Conservation (phyloP, 768 basidiomycete genomes). For the Omphalotus guepiniiformis region DNA sequence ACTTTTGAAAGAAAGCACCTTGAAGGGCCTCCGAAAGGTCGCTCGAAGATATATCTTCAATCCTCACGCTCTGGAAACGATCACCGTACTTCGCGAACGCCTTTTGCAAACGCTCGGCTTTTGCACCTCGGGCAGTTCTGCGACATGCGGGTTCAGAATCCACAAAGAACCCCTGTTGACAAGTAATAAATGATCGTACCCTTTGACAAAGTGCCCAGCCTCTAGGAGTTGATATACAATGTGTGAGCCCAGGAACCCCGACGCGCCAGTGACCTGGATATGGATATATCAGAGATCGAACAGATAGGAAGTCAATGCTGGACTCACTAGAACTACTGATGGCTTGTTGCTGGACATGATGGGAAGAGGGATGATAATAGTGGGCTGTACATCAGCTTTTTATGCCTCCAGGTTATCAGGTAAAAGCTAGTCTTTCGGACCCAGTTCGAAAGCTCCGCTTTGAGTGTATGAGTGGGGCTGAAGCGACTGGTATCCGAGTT, state of each 20-base stretch:
- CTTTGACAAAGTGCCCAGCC: slow-evolving; percentile 13
- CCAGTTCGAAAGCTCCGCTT: no score
- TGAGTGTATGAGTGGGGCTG: no score
- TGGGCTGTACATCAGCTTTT: no score
- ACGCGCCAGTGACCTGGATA: slow-evolving; percentile 19
- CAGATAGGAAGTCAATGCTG: no score
- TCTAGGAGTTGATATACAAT: slow-evolving; percentile 14
- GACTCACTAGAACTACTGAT: no score
- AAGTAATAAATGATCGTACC: slow-evolving; percentile 1
- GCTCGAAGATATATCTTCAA: slow-evolving; percentile 8
- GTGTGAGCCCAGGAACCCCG: slow-evolving; percentile 15
- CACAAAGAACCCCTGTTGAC: not conserved
- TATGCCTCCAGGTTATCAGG: no score
- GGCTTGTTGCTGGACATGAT: no score
- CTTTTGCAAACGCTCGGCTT: not conserved
- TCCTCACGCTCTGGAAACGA: slow-evolving; percentile 6
- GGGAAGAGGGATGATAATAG: no score
- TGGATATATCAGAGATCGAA: no score
- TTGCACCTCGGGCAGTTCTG: slow-evolving; percentile 11
- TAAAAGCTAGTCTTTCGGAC: no score
- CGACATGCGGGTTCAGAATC: not conserved
- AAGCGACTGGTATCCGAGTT: no score
- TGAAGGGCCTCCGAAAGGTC: slow-evolving; percentile 31
- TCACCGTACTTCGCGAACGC: slow-evolving; percentile 8
- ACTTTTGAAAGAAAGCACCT: not conserved